phyloP scores from a whole-genome alignment of 371 early-diverging fungal species.

The Mucor saturninus region DNA sequence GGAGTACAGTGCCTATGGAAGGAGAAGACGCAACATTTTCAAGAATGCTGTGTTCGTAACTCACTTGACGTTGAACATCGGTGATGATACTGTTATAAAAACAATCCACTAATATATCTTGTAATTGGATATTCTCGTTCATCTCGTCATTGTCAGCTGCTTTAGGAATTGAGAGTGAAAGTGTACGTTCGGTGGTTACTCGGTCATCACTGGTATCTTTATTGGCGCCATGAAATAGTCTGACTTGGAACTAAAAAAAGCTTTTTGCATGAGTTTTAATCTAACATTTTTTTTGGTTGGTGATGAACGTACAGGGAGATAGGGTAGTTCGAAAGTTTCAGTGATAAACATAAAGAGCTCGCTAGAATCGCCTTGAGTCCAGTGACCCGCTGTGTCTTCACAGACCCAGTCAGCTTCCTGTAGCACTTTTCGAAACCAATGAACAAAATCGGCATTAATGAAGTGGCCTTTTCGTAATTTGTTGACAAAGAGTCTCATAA shows the following conservation, averaged over 20 bases:
- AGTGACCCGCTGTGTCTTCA: slow-evolving; percentile 25
- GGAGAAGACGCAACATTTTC: slow-evolving; percentile 23
- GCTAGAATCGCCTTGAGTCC: slow-evolving; percentile 61
- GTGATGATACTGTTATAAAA: slow-evolving; percentile 42
- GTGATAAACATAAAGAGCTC: slow-evolving; percentile 64
- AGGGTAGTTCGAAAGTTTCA: slow-evolving; percentile 59
- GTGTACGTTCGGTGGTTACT: slow-evolving; percentile 59
- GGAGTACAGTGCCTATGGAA: slow-evolving; percentile 7
- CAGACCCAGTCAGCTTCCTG: slow-evolving; percentile 52
- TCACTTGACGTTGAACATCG: slow-evolving; percentile 29
- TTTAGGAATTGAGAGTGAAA: slow-evolving; percentile 52
- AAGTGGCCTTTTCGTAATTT: slow-evolving; percentile 56
- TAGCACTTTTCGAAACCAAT: slow-evolving; percentile 52
- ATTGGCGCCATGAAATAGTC: slow-evolving; percentile 63
- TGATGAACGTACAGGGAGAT: slow-evolving; percentile 47
- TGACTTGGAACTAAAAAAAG: slow-evolving; percentile 42
- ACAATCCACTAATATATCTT: slow-evolving; percentile 36
- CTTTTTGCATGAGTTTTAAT: not conserved
- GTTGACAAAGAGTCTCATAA: slow-evolving; percentile 60
- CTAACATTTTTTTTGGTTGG: not conserved
- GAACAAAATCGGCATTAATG: slow-evolving; percentile 49
- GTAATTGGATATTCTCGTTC: slow-evolving; percentile 14
- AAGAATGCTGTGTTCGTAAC: slow-evolving; percentile 1
- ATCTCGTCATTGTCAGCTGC: slow-evolving; percentile 4
- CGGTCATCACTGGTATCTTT: slow-evolving; percentile 55